Evolutionary conservation across 1,284 basidiomycete genomes (phyloP), one percentile per base, ranked within the genome.

Genomic region (Puccinia horiana): DNA sequence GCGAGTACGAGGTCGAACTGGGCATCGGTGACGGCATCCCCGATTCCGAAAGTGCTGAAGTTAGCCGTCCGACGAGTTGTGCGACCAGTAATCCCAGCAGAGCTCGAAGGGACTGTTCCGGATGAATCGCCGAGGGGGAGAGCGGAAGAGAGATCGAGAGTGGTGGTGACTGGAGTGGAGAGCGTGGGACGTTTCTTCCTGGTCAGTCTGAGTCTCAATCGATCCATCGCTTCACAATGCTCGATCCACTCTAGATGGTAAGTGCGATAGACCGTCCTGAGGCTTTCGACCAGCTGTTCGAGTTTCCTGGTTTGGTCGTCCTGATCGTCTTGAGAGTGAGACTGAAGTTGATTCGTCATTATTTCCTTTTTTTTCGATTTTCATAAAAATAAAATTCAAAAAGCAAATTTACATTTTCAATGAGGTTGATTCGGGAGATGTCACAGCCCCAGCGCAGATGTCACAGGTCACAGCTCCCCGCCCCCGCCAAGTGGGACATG

Each of bases 11-110:
- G 63, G 44, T 82, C 81, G 63, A 82, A 82, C 65, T 82, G 73
- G 29, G 81, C 81, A 72, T 82, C 81, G 35, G 81, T 76, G 26
- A 82, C 81, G 26, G 81, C 81, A 76, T 82, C 81, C 26, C 80
- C 73, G 11, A 82, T 65, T 3, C 81, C 81, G 56, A 82, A 82
- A 14, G 73, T 76, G 54, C 73, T 82, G 29, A 65, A 76, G 42
- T 67, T 76, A 8, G 81, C 74, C 1, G 73, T 82, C n/a, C 81
- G 37, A 35, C 81, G 58, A 32, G 81, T 82, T 0, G 81, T 76
- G 14, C 81, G 73, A 67, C 58, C 73, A 29, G 70, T 47, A n/a
- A 65, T 49, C 26, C 72, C 56, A 47, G 42, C 40, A 11, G 79
- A 75, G n/a, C 35, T 40, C 26, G 72, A 52, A 0, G 18, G 52